Base-by-base conservation (phyloP, 2,329 filamentous ascomycete genomes). In the Fusarium newnesense region DNA sequence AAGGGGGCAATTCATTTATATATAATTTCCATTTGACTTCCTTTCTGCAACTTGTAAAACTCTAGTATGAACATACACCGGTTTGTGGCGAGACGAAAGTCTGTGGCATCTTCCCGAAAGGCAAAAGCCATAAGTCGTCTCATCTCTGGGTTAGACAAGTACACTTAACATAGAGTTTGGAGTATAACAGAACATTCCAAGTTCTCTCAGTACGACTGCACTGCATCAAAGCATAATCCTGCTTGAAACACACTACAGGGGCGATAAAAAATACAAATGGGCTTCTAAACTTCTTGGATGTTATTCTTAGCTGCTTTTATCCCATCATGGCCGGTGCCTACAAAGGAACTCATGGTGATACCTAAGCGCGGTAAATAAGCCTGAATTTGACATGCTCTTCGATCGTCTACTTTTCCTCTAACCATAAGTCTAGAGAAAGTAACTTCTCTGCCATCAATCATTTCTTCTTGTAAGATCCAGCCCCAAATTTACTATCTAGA, bases 81-180 rank as follows among this genome's bases (percentile, higher is more conserved):
- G 4, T 52, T 52, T 26, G 21, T 26, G 11, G 10, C 5, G 9
- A 12, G 21, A 36, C 6, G 12, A 52, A 24, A 9, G 49, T 52
- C 8, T 52, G 4, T 19, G 16, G 24, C 5, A 15, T 19, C 4
- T 52, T 6, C 3, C n/a, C 21, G 34, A 2, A 36, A 26, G n/a
- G 2, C 6, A 36, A 52, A 50, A 36, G 0, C n/a, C 3, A 36
- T 1, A 36, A 19, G 30, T 36, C 8, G 9, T 52, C 21, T 36
- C 8, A 7, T n/a, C 3, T 7, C n/a, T 30, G 26, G 28, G 4
- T 9, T n/a, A 5, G 5, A 1, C 32, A 2, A n/a, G 9, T 21
- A 3, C 4, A 16, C 3, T 21, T 15, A 3, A 49, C 7, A 32
- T 49, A n/a, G 12, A 32, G 4, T 3, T 49, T 12, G 7, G 19